phyloP scores from a whole-genome alignment of 78 protist genomes.

The slime mould (Dictyostelium discoideum) region DNA sequence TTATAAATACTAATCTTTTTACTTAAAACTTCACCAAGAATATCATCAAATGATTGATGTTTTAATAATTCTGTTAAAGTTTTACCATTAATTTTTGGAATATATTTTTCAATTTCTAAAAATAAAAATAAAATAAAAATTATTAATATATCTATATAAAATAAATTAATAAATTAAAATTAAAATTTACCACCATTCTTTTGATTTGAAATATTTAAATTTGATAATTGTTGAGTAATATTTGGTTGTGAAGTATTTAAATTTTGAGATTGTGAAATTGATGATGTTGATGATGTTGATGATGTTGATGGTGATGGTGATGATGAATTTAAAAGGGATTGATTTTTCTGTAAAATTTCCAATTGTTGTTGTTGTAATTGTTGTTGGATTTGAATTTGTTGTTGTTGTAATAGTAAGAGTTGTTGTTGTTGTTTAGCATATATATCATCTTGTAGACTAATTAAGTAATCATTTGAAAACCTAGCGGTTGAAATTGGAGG shows the following conservation, averaged over 20 bases:
- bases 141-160: neutral
- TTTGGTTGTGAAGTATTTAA: neutral
- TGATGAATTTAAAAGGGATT: neutral
- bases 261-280: too few species aligned
- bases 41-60: conserved; percentile 56
- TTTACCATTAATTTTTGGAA: conserved; percentile 66
- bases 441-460: neutral
- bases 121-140: neutral
- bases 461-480: neutral
- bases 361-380: conserved; percentile 18
- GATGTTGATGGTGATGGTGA: neutral
- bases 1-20: conserved; percentile 60
- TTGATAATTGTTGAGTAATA: neutral
- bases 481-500: neutral
- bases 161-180: neutral
- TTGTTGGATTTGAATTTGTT: conserved; percentile 35
- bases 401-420: neutral
- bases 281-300: neutral
- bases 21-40: conserved; percentile 16
- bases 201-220: neutral
- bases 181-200: neutral
- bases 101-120: conserved; percentile 27
- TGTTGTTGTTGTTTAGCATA: conserved; percentile 18
- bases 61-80: conserved; percentile 49
- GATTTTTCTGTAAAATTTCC: neutral